Base-by-base conservation (phyloP, 805 yeast species). In the Cyberlindnera suaveolens region DNA sequence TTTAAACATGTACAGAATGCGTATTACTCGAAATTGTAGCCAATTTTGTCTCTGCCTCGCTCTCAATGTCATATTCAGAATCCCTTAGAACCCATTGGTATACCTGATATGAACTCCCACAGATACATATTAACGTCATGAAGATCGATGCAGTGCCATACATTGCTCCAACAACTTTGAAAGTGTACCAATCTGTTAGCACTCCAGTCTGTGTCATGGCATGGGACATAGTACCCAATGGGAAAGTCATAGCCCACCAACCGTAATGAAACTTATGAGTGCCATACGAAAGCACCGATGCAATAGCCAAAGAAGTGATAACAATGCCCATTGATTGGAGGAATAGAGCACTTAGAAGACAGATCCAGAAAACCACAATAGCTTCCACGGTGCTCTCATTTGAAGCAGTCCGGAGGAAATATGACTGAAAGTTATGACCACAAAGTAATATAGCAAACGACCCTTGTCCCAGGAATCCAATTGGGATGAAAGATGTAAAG, bases 201-300 rank as follows among this genome's bases (percentile, higher is more conserved):
- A 47, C 53, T 34, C 68, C 80, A 16, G 88, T 56, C 51, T 77
- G 74, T 9, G 68, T 61, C 45, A 77, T 72, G 3, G 87, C 77
- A 13, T 83, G 59, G 0, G 82, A 69, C 82, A 85, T 79, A 0
- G 95, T 86, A 2, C 96, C 96, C 53, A 88, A 55, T 4, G 96
- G 96, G 80, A 89, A 89, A 49, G 96, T 85, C 69, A 85, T 75
- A 15, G 89, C 80, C 96, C 96, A 85, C 78, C 79, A 78, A 1
- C 76, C 72, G 49, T 70, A 69, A 26, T 68, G 65, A 65, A 78
- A 80, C 29, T 50, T 42, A 16, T 60, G 61, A 4, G 61, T 55
- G 0, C 71, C 72, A 30, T 58, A 54, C 17, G 54, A 51, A 1
- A 62, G 9, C 2, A 67, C 62, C 20, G 70, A 57, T 2, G 63